A percentile compares a stretch with the other conserved stretches of the same genome.
Evolutionary conservation across 495 filamentous ascomycete genomes (phyloP).

Genomic region (Aspergillus affinis): DNA sequence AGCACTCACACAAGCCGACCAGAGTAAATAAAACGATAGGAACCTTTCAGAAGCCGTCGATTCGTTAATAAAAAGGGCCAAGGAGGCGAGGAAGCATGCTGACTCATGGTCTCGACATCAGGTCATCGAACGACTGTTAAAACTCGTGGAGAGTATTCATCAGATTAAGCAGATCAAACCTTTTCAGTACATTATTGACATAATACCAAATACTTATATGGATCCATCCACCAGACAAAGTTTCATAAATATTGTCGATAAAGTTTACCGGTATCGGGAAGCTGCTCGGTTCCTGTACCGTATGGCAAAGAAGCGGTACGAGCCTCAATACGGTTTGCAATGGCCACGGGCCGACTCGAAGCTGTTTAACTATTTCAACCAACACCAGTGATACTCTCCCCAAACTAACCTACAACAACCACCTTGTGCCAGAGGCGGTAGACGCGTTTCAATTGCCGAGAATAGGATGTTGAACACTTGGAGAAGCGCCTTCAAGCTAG

Average conservation of each 20-base stretch:
- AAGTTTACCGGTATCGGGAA: constrained; percentile 12
- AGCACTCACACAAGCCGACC: constrained; percentile 5
- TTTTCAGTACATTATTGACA: constrained; percentile 8
- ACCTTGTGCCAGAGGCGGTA: no score
- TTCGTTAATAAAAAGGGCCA: constrained; percentile 4
- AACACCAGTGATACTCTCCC: no score
- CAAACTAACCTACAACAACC: no score
- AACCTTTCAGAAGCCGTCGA: neutral
- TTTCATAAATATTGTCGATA: constrained; percentile 13
- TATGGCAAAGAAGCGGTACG: constrained; percentile 6
- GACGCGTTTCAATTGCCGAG: no score
- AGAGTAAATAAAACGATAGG: constrained; percentile 5
- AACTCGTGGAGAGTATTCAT: constrained; percentile 13
- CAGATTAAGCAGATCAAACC: constrained; percentile 5
- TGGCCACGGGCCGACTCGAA: no score
- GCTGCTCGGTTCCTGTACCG: constrained; percentile 14
- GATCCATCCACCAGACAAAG: constrained; percentile 10
- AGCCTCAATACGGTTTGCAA: no score
- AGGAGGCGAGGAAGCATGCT: constrained; percentile 12
- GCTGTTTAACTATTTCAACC: neutral
- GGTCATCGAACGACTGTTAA: constrained; percentile 3
- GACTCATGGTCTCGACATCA: constrained; percentile 15
- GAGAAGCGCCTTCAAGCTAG: no score
- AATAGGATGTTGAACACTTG: no score
- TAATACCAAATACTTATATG: constrained; percentile 12